phyloP scores from a whole-genome alignment of 176 grass and related monocot genomes.

The Carex pumila region DNA sequence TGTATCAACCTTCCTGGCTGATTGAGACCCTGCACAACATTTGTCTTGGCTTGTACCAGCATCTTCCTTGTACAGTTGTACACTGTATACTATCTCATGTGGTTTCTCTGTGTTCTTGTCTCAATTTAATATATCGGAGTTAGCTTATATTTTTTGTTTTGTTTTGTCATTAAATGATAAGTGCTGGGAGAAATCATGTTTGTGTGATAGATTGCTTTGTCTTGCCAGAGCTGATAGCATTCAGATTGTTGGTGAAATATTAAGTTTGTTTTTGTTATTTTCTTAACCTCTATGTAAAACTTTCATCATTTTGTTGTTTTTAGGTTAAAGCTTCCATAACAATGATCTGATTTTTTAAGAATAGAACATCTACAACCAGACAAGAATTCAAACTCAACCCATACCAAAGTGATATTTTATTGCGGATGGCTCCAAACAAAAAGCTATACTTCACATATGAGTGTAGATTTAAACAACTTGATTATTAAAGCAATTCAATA shows the following conservation, averaged over 20 bases:
- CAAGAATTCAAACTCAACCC: neutral
- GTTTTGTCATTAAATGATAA: slow-evolving; percentile 18
- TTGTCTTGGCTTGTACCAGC: slow-evolving; percentile 21
- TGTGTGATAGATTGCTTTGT: neutral
- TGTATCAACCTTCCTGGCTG: slow-evolving; percentile 22
- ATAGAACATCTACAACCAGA: neutral
- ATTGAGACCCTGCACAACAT: slow-evolving; percentile 24
- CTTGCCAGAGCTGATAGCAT: neutral
- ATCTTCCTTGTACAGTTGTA: neutral
- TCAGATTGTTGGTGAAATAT: neutral
- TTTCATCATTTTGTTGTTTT: neutral
- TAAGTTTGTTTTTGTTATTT: neutral
- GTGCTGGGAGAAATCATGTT: slow-evolving; percentile 2
- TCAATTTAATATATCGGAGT: neutral
- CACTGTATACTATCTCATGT: neutral
- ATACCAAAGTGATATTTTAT: neutral
- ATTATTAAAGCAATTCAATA: neutral
- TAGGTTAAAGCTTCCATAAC: neutral
- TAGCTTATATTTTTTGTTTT: neutral
- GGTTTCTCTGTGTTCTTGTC: neutral
- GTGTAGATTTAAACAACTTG: neutral
- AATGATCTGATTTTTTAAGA: neutral
- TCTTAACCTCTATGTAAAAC: neutral
- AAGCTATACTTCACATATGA: neutral
- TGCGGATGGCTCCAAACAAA: neutral